Evolutionary conservation across 2,329 filamentous ascomycete genomes (phyloP).

Genomic region (Apiospora phragmitis): DNA sequence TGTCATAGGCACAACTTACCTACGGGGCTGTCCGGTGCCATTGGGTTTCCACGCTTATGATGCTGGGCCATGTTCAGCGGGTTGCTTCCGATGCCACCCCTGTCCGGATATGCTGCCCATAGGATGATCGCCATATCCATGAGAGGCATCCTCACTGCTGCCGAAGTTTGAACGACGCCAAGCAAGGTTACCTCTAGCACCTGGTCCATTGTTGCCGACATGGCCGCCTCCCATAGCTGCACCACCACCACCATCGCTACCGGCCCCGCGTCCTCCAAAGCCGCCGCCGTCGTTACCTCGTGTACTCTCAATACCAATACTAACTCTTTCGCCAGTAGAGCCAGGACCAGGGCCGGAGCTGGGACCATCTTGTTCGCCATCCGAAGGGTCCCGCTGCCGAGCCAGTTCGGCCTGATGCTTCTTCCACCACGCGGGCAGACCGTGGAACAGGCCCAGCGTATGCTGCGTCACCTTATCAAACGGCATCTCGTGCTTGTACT

Average conservation of each 20-base stretch:
- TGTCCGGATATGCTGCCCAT: not conserved
- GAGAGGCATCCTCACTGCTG: not conserved
- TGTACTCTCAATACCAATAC: not conserved
- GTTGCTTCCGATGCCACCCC: not conserved
- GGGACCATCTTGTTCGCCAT: not conserved
- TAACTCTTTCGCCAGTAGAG: not conserved
- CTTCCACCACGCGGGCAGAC: slow-evolving; percentile 62
- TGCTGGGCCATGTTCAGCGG: not conserved
- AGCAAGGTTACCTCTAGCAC: not conserved
- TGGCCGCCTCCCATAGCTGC: not conserved
- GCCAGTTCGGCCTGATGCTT: slow-evolving; percentile 50
- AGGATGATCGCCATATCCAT: not conserved
- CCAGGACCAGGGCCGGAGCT: not conserved
- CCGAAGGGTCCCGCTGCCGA: slow-evolving; percentile 26
- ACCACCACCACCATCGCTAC: not conserved
- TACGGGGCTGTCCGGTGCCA: not conserved
- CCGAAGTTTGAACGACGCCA: not conserved
- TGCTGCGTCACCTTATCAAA: slow-evolving; percentile 63
- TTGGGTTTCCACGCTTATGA: not conserved
- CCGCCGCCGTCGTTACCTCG: not conserved
- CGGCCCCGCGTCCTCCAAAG: not conserved
- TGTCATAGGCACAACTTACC: not conserved
- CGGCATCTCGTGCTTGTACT: slow-evolving; percentile 91
- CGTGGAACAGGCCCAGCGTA: slow-evolving; percentile 69
- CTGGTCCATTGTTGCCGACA: not conserved